Evolutionary conservation across 805 yeast genomes (phyloP), one percentile per base, ranked within the genome.

Genomic region (Wickerhamiella shivajii): DNA sequence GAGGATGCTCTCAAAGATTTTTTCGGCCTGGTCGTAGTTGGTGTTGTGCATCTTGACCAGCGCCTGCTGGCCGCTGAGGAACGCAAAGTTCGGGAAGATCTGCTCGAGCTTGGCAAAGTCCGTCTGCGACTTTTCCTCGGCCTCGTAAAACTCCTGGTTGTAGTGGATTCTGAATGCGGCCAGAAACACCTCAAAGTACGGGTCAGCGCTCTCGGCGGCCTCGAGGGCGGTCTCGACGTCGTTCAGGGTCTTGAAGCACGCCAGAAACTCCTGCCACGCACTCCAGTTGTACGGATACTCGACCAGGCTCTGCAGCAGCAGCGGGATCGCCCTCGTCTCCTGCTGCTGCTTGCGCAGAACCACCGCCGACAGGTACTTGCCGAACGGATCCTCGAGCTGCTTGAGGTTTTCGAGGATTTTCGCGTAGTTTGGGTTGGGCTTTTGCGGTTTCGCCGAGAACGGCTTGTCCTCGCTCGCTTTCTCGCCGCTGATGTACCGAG

Each of bases 201-300:
- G 19, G 14, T 23, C 19, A 17, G 23, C 13, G 10, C 19, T 15
- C 29, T n/a, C 11, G 7, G 15, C 31, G 7, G 14, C 27, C 5
- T 9, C 18, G 14, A 19, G 4, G 24, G 24, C 21, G n/a, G n/a
- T n/a, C n/a, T n/a, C n/a, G n/a, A 49, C 76, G 35, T 77, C 79
- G 39, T 75, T 77, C 35, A 72, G 63, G 19, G 71, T 65, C 6
- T 68, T 55, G 18, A 81, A 56, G 34, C 80, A 71, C 3, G 70
- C 59, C 9, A 72, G 58, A 24, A 90, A 60, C 49, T 87, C 96
- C 37, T 67, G 64, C 96, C 96, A 90, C 38, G 90, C 77, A 35
- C 85, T 69, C 98, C 98, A 90, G 52, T 87, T 87, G 52, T 66
- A 78, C 0, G 96, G 93, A 45, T 75, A 83, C 18, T 64, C 32